A percentile compares a stretch with the other conserved stretches of the same genome.
phyloP scores from a whole-genome alignment of 1,139 yeast genomes.

The Candida glucosophila region DNA sequence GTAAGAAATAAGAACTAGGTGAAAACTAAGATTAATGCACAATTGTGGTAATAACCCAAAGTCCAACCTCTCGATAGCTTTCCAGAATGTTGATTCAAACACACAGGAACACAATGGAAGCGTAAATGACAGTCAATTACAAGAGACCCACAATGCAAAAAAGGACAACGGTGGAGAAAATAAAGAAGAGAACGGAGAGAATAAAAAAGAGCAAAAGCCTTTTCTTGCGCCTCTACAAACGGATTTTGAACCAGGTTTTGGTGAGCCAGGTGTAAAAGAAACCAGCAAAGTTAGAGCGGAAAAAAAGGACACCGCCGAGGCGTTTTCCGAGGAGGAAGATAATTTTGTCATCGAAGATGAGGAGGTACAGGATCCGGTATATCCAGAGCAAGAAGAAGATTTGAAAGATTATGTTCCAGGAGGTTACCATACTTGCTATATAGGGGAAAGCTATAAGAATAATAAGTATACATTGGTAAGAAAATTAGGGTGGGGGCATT shows the following conservation, averaged over 20 bases:
- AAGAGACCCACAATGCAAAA: no score
- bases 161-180: constrained; percentile 7
- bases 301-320: constrained; percentile 12
- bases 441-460: constrained; percentile 64
- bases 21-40: no score
- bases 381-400: constrained; percentile 56
- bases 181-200: not conserved
- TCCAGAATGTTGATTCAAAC: constrained; percentile 31
- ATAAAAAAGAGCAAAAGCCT: constrained; percentile 23
- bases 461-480: constrained; percentile 58
- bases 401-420: constrained; percentile 67
- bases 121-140: constrained; percentile 6
- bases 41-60: constrained; percentile 20
- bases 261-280: no score
- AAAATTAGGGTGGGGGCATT: constrained; percentile 56
- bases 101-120: constrained; percentile 3
- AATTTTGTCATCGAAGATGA: no score
- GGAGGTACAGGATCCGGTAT: constrained; percentile 24
- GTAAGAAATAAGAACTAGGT: no score
- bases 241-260: no score
- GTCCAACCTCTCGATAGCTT: constrained; percentile 39
- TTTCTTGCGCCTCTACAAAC: constrained; percentile 30
- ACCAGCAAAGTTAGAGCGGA: constrained; percentile 1
- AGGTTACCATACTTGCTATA: constrained; percentile 79
- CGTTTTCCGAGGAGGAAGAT: constrained; percentile 23